phyloP scores from a whole-genome alignment of 2,329 filamentous ascomycete genomes.

The Talaromyces sp. region DNA sequence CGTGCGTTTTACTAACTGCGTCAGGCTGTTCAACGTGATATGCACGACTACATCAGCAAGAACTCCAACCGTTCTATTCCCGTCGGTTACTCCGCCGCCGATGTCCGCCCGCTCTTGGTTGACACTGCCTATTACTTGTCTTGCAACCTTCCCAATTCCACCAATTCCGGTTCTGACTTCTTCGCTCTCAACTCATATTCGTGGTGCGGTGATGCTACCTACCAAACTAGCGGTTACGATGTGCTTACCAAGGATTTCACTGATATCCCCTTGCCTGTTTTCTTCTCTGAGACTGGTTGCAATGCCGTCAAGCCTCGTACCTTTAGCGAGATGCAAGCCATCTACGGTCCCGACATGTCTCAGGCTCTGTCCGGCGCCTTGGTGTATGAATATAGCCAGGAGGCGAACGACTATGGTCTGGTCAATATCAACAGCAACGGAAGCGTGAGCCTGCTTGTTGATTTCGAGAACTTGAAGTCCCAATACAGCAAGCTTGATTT shows the following conservation, averaged over 20 bases:
- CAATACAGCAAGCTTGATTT: slow-evolving; percentile 75
- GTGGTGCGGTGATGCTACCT: slow-evolving; percentile 60
- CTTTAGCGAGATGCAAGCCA: slow-evolving; percentile 57
- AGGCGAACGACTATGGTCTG: slow-evolving; percentile 49
- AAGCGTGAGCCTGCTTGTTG: slow-evolving; percentile 54
- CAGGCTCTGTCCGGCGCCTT: slow-evolving; percentile 54
- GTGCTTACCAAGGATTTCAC: slow-evolving; percentile 55
- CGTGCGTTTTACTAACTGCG: slow-evolving; percentile 18
- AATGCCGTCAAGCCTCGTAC: slow-evolving; percentile 53
- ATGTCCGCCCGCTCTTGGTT: slow-evolving; percentile 55
- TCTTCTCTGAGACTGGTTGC: slow-evolving; percentile 65
- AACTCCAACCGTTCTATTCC: slow-evolving; percentile 55
- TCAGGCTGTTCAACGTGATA: slow-evolving; percentile 58
- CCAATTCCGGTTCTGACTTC: slow-evolving; percentile 56
- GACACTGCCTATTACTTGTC: slow-evolving; percentile 59
- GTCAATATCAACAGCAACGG: slow-evolving; percentile 57
- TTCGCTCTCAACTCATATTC: slow-evolving; percentile 64
- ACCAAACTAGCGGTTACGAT: slow-evolving; percentile 51
- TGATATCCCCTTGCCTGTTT: slow-evolving; percentile 56
- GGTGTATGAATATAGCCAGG: slow-evolving; percentile 48
- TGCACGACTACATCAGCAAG: slow-evolving; percentile 63
- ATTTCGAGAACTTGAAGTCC: slow-evolving; percentile 67
- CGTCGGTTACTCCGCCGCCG: slow-evolving; percentile 64
- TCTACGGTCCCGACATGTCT: slow-evolving; percentile 59
- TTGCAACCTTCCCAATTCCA: slow-evolving; percentile 47